Evolutionary conservation across 768 basidiomycete species (phyloP).

Genomic region (Boletus patriciae): DNA sequence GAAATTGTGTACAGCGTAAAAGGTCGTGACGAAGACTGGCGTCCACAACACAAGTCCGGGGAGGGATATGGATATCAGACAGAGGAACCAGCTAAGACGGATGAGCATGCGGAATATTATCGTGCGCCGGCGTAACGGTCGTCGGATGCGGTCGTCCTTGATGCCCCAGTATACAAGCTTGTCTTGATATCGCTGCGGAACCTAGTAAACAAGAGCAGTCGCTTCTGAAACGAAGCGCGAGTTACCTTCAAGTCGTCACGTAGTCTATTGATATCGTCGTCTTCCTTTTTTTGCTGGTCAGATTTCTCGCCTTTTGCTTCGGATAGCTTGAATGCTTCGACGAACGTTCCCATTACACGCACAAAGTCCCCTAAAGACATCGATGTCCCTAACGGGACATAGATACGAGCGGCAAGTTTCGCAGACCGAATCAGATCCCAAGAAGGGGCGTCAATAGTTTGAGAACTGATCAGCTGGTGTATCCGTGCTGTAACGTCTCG

Average conservation of each 20-base stretch:
- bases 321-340: conserved; percentile 67
- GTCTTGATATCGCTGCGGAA: conserved; percentile 68
- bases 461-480: conserved; percentile 67
- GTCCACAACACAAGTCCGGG: conserved; percentile 83
- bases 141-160: conserved; percentile 84
- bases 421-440: conserved; percentile 77
- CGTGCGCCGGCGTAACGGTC: conserved; percentile 52
- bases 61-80: conserved; percentile 63
- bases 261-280: conserved; percentile 35
- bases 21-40: conserved; percentile 72
- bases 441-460: conserved; percentile 81
- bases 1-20: conserved; percentile 69
- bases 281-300: conserved; percentile 25
- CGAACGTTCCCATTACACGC: conserved; percentile 69
- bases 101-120: conserved; percentile 66
- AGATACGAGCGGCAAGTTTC: conserved; percentile 76
- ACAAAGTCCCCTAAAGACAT: conserved; percentile 88
- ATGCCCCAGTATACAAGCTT: conserved; percentile 63
- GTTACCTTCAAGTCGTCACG: conserved; percentile 61
- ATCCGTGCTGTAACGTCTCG: conserved; percentile 60
- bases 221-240: not conserved
- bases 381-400: conserved; percentile 82
- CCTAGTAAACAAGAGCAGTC: not conserved
- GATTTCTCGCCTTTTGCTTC: conserved; percentile 29
- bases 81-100: conserved; percentile 61